Evolutionary conservation across 73 alveolate genomes (phyloP), one percentile per base, ranked within the genome.

Genomic region (Blepharisma stoltei): DNA sequence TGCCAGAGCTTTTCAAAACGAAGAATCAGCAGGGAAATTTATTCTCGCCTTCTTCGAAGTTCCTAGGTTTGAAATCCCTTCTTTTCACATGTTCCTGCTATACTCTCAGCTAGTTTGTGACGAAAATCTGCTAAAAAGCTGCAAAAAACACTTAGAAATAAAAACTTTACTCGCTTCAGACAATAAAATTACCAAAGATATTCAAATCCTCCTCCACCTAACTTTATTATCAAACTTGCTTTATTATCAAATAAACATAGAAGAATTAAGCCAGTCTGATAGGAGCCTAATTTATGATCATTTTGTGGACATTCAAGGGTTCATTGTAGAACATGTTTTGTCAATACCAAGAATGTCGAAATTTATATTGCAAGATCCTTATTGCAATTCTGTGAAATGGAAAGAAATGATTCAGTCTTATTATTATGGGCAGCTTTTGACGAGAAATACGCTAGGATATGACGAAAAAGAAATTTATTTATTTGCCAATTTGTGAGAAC

Each of bases 361-460:
- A 38, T 60, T 60, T 60, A 14, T 60, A 1, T 25, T 60, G 5
- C 37, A 60, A 18, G 46, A 60, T 60, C 73, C 73, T n/a, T 8
- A 38, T n/a, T 60, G 14, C 23, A 14, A 18, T 25, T 14, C 14
- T 18, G 45, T 60, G 48, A 14, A 25, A 60, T 60, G 73, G 73
- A 60, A 60, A 60, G 73, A 60, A 60, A 60, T 60, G 73, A 60
- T 60, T 47, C 73, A 60, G 23, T 18, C 48, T 60, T 60, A 60
- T 25, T 60, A 25, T 25, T 60, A 60, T 25, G 46, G 49, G 0
- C 37, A 60, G 48, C 18, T 60, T 60, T 38, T 25, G 14, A 60
- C 37, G 46, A 11, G 18, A 14, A 14, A 8, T 14, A 25, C 46
- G 2, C 5, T 9, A 8, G 45, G 73, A 25, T 60, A 60, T 5